Conservation (phyloP, 192 early-diverging fungal genomes). For the Coemansia sp. region DNA sequence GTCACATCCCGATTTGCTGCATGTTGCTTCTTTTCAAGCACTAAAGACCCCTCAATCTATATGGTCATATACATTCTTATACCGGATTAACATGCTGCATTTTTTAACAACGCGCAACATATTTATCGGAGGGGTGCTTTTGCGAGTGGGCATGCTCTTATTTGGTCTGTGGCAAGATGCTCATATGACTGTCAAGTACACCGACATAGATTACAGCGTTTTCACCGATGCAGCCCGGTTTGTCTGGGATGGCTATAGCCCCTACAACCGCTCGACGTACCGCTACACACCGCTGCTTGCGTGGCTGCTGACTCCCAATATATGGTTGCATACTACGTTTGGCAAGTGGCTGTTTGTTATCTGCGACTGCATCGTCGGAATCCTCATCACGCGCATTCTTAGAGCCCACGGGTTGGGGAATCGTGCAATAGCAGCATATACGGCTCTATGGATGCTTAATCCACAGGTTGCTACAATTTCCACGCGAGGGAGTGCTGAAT, state of each 20-base stretch:
- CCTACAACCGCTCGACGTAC: slow-evolving; percentile 91
- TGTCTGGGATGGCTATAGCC: slow-evolving; percentile 68
- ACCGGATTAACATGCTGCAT: slow-evolving; percentile 1
- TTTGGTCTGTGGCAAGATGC: slow-evolving; percentile 91
- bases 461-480: slow-evolving; percentile 97
- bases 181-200: slow-evolving; percentile 90
- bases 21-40: not conserved
- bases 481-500: slow-evolving; percentile 91
- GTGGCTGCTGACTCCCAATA: slow-evolving; percentile 81
- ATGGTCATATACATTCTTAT: too few relatives aligned
- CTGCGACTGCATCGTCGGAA: slow-evolving; percentile 77
- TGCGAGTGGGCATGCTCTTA: slow-evolving; percentile 66
- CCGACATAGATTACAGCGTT: slow-evolving; percentile 97
- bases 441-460: slow-evolving; percentile 85
- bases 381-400: slow-evolving; percentile 53
- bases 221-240: slow-evolving; percentile 91
- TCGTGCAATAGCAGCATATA: slow-evolving; percentile 51
- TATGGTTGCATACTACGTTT: slow-evolving; percentile 67
- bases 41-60: too few relatives aligned
- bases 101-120: slow-evolving; percentile 38
- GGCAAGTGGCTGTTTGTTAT: slow-evolving; percentile 92
- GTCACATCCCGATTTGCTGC: too few relatives aligned
- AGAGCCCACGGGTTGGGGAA: slow-evolving; percentile 58
- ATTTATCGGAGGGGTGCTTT: slow-evolving; percentile 38
- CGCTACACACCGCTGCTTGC: slow-evolving; percentile 97